These are phyloP conservation scores for Eucalyptus caleyi DNA, from an alignment of 345 rosid genomes.

Conservation along the genomic window DNA sequence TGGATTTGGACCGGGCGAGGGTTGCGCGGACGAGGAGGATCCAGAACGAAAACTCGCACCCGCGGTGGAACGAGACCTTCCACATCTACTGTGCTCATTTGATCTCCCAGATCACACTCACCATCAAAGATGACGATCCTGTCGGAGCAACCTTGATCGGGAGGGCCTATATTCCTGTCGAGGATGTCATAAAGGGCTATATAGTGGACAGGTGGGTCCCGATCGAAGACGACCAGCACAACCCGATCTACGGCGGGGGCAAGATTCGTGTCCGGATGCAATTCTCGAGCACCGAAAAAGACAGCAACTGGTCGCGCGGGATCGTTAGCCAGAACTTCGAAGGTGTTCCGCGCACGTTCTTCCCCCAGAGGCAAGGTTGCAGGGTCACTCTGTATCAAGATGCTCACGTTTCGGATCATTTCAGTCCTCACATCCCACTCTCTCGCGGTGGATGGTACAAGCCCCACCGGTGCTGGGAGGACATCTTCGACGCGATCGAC, in stretches of 20 bases:
- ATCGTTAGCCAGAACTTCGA: conserved; percentile 5
- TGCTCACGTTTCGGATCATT: conserved; percentile 39
- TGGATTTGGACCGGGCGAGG: conserved; percentile 68
- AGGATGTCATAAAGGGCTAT: conserved; percentile 25
- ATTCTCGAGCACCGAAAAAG: conserved; percentile 13
- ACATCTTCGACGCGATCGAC: conserved; percentile 49
- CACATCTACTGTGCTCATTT: conserved; percentile 53
- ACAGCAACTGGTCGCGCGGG: conserved; percentile 52
- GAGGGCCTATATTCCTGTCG: conserved; percentile 56
- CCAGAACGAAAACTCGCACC: conserved; percentile 8
- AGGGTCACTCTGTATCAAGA: conserved; percentile 75
- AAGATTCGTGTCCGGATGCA: conserved; percentile 33
- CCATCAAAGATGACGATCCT: conserved; percentile 41
- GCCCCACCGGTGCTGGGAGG: conserved; percentile 71
- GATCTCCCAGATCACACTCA: conserved; percentile 41
- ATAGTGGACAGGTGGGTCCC: conserved; percentile 22
- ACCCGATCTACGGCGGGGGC: conserved; percentile 29
- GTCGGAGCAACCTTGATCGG: conserved; percentile 56
- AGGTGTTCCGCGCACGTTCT: conserved; percentile 54
- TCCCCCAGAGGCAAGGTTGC: conserved; percentile 49
- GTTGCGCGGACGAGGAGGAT: conserved; percentile 49
- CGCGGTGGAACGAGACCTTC: conserved; percentile 48
- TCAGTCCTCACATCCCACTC: not conserved
- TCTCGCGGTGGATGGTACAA: conserved; percentile 4
- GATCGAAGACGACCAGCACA: conserved; percentile 18